Evolutionary conservation across 495 filamentous ascomycete genomes (phyloP).

Genomic region (Aspergillus heteromorphus): DNA sequence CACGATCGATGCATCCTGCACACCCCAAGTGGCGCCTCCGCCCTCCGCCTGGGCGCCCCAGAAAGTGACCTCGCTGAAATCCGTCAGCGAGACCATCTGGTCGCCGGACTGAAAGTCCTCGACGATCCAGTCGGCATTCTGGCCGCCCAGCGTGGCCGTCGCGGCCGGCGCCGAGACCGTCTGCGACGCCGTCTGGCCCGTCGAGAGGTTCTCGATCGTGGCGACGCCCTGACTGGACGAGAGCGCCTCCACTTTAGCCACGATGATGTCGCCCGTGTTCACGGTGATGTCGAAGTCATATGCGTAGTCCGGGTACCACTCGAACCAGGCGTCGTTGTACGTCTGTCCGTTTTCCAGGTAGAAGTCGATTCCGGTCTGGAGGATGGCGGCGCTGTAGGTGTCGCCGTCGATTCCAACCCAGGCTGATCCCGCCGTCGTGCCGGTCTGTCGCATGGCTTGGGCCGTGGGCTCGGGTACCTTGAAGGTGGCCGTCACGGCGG

Average conservation of each 20-base stretch:
- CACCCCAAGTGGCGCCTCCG: conserved; percentile 26
- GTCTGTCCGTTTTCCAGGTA: conserved; percentile 35
- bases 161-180: conserved; percentile 37
- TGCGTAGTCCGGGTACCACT: conserved; percentile 57
- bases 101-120: conserved; percentile 53
- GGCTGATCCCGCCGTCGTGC: conserved; percentile 48
- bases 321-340: conserved; percentile 56
- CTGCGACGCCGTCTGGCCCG: conserved; percentile 49
- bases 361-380: conserved; percentile 59
- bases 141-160: conserved; percentile 31
- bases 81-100: conserved; percentile 45
- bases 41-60: conserved; percentile 36
- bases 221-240: conserved; percentile 48
- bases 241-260: conserved; percentile 45
- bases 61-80: conserved; percentile 50
- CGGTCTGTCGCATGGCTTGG: conserved; percentile 14
- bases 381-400: conserved; percentile 50
- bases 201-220: conserved; percentile 50
- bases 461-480: conserved; percentile 48
- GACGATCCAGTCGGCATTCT: conserved; percentile 63
- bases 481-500: conserved; percentile 49
- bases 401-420: conserved; percentile 62
- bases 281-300: conserved; percentile 52
- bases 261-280: conserved; percentile 51
- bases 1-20: conserved; percentile 40